Evolutionary conservation across 352 stramenopile genomes (phyloP).

Genomic region (Pythium coloratum): DNA sequence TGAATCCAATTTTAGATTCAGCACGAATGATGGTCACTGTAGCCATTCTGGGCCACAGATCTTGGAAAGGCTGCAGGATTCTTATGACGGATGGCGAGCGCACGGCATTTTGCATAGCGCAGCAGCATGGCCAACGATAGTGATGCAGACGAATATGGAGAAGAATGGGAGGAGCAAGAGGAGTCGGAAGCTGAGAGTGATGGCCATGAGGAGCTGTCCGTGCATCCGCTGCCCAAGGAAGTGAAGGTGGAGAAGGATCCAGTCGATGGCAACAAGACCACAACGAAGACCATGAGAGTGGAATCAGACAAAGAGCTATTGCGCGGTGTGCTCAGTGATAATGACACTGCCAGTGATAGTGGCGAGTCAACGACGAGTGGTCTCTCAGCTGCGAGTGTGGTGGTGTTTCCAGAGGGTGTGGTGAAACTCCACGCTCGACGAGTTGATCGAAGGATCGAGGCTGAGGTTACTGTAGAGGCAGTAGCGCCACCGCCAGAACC

Average conservation of each 20-base stretch:
- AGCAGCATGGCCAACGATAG: background rate
- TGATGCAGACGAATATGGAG: conserved; percentile 1
- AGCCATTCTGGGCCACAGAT: background rate
- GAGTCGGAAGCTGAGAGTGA: conserved; percentile 13
- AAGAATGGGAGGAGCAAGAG: conserved; percentile 14
- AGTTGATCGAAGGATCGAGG: background rate
- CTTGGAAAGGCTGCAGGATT: too few relatives aligned
- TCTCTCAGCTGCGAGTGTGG: background rate
- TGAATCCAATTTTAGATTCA: background rate
- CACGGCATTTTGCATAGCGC: background rate
- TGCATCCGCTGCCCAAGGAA: conserved; percentile 15
- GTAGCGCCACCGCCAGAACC: conserved; percentile 2
- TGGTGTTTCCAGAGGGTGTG: conserved; percentile 1
- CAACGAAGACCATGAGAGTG: background rate
- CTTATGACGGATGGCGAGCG: too few relatives aligned
- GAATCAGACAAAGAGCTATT: background rate
- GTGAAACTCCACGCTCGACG: conserved; percentile 14
- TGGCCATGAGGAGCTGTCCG: background rate
- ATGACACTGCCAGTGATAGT: conserved; percentile 4
- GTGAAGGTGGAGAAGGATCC: background rate
- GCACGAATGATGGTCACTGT: background rate
- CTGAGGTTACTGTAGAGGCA: background rate
- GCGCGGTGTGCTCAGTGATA: conserved; percentile 1
- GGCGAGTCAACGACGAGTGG: background rate
- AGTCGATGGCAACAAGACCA: background rate